Percentiles rank a stretch among this genome's conserved stretches.
phyloP scores from a whole-genome alignment of 768 basidiomycete species.

The Mycena galericulata region DNA sequence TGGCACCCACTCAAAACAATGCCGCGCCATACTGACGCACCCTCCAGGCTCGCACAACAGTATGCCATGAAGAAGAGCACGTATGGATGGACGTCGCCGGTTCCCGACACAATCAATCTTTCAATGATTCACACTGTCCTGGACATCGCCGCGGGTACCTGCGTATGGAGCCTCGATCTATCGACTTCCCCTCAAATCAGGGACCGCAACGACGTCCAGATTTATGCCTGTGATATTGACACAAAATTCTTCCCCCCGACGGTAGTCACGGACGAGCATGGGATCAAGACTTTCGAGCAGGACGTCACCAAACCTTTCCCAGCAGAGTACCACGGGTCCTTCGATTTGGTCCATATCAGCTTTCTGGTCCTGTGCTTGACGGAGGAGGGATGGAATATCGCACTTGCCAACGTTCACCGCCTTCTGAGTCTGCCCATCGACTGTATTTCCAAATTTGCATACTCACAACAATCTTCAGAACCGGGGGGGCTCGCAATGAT shows the following conservation, averaged over 20 bases:
- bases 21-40: too few species aligned
- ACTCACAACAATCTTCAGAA: neutral
- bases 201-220: constrained; percentile 23
- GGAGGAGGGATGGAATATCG: constrained; percentile 27
- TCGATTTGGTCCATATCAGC: constrained; percentile 34
- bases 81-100: constrained; percentile 20
- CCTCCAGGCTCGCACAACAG: constrained; percentile 4
- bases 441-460: neutral
- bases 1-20: too few species aligned
- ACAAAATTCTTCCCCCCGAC: constrained; percentile 16
- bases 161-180: constrained; percentile 33
- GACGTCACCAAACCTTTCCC: constrained; percentile 35
- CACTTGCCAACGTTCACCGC: constrained; percentile 14
- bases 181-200: constrained; percentile 9
- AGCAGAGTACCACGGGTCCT: constrained; percentile 22
- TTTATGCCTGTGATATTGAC: constrained; percentile 35
- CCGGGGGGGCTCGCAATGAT: neutral
- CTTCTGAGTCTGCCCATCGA: constrained; percentile 21
- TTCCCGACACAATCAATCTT: constrained; percentile 25
- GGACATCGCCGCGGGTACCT: constrained; percentile 35
- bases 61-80: constrained; percentile 30
- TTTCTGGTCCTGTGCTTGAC: constrained; percentile 30
- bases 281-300: constrained; percentile 33
- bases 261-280: neutral
- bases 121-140: constrained; percentile 8